These are phyloP conservation scores for Pterocarpus macrocarpus DNA, from an alignment of 306 rosid species.

Conservation along the genomic window DNA sequence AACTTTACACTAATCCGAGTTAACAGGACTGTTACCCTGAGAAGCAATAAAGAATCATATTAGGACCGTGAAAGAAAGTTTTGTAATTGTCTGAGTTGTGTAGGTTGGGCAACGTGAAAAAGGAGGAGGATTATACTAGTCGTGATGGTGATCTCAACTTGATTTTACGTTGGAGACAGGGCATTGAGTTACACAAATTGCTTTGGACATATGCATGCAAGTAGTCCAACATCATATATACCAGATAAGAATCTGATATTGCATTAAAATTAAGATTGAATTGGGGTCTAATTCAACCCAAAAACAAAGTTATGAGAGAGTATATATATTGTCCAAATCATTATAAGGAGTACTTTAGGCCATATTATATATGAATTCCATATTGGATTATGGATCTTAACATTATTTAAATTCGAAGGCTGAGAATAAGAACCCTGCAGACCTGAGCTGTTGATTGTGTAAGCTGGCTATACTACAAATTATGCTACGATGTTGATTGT, in stretches of 20 bases:
- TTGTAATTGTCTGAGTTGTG: neutral
- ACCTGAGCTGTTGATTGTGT: neutral
- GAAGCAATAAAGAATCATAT: too few species aligned
- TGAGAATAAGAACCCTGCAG: neutral
- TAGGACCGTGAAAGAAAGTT: too few species aligned
- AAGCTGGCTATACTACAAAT: neutral
- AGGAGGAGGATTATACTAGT: neutral
- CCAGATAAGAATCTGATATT: too few species aligned
- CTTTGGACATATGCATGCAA: neutral
- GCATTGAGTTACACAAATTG: neutral
- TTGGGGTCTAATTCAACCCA: too few species aligned
- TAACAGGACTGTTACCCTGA: too few species aligned
- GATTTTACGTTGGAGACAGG: conserved; percentile 16
- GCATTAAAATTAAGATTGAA: too few species aligned
- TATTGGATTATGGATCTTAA: too few species aligned
- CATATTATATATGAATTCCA: too few species aligned
- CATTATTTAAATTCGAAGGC: neutral
- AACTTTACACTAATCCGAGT: too few species aligned
- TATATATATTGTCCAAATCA: too few species aligned
- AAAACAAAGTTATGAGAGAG: too few species aligned
- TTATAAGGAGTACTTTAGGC: too few species aligned
- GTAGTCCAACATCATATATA: neutral
- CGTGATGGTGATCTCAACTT: neutral
- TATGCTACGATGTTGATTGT: neutral
- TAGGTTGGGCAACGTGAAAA: neutral